phyloP scores from a whole-genome alignment of 257 asterid genomes.

The Gardenia jasminoides region DNA sequence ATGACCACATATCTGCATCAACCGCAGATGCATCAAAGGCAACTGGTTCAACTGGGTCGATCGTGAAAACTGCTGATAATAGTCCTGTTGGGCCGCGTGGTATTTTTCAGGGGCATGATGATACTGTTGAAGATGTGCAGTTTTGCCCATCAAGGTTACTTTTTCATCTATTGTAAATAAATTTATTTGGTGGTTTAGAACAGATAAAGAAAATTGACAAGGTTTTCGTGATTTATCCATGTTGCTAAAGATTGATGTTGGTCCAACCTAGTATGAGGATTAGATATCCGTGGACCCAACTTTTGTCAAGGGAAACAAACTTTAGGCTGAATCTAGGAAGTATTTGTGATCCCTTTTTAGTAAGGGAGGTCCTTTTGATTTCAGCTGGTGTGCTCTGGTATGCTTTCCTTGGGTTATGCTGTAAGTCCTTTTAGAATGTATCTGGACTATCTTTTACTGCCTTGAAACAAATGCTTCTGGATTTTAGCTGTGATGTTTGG shows the following conservation, averaged over 20 bases:
- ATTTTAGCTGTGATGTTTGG: background rate
- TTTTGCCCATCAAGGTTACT: constrained; percentile 94
- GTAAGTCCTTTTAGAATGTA: background rate
- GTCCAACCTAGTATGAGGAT: background rate
- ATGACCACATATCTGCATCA: constrained; percentile 85
- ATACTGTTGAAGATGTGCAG: constrained; percentile 97
- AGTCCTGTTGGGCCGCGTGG: constrained; percentile 92
- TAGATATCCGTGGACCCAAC: background rate
- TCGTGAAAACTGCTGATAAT: constrained; percentile 70
- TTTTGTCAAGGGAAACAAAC: background rate
- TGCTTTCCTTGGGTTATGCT: background rate
- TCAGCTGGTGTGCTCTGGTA: background rate
- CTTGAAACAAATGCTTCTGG: background rate
- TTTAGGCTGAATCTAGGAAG: background rate
- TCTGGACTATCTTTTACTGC: background rate
- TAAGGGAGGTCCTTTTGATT: background rate
- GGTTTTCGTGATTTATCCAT: background rate
- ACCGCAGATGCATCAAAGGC: constrained; percentile 60
- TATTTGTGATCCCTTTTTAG: background rate
- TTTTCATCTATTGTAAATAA: constrained; percentile 6
- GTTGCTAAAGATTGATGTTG: background rate
- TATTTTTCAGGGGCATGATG: constrained; percentile 79
- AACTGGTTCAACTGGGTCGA: constrained; percentile 55
- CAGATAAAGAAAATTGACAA: background rate
- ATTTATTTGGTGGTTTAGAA: background rate